These are phyloP conservation scores for Lichtheimia hyalospora DNA, from an alignment of 371 early-diverging fungal genomes.

Conservation along the genomic window DNA sequence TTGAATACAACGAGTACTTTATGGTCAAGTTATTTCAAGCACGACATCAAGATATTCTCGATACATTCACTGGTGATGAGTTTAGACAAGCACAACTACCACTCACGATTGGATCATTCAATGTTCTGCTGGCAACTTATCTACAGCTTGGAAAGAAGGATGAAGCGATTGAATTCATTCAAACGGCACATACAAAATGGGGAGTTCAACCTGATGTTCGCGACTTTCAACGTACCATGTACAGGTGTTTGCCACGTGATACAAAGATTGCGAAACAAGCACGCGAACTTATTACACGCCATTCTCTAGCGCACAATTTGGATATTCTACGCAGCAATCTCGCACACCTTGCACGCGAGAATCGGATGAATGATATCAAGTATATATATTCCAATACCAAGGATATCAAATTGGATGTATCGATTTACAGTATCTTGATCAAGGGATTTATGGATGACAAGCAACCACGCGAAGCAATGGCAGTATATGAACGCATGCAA, in stretches of 20 bases:
- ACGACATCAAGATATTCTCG: conserved; percentile 34
- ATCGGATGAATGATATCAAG: conserved; percentile 18
- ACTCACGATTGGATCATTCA: conserved; percentile 34
- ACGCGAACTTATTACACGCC: conserved; percentile 19
- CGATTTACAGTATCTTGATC: conserved; percentile 38
- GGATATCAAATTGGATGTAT: conserved; percentile 20
- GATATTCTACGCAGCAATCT: conserved; percentile 33
- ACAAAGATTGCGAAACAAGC: conserved; percentile 22
- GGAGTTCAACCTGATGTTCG: conserved; percentile 28
- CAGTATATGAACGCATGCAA: conserved; percentile 36
- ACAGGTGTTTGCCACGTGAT: conserved; percentile 36
- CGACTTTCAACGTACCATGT: conserved; percentile 39
- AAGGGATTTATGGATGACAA: conserved; percentile 30
- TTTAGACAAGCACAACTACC: conserved; percentile 9
- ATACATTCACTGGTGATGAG: conserved; percentile 15
- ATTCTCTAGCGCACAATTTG: conserved; percentile 21
- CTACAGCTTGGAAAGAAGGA: conserved; percentile 25
- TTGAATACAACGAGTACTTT: conserved; percentile 48
- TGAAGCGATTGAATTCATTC: conserved; percentile 31
- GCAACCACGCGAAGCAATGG: conserved; percentile 21
- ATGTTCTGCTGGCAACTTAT: conserved; percentile 43
- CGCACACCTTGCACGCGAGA: conserved; percentile 21
- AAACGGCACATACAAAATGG: conserved; percentile 17
- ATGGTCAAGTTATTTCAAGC: conserved; percentile 38
- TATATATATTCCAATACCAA: conserved; percentile 23